Evolutionary conservation across 129 eudicot species (phyloP).

Genomic region (Artemisia tridentata): DNA sequence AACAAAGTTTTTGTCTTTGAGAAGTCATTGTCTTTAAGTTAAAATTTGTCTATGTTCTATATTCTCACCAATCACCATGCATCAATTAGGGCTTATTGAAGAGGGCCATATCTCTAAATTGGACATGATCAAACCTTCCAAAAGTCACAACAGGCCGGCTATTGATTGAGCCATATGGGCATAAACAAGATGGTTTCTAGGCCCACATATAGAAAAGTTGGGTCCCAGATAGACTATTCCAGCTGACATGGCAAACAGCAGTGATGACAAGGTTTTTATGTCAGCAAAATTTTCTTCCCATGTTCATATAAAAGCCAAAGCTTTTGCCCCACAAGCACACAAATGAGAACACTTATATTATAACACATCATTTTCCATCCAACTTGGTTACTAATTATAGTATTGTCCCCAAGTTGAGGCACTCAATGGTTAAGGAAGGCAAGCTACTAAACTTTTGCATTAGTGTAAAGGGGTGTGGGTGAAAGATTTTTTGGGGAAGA

Average conservation of each 20-base stretch:
- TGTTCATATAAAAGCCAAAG: constrained; percentile 15
- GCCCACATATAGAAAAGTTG: constrained; percentile 18
- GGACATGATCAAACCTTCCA: constrained; percentile 1
- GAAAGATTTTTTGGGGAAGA: no score
- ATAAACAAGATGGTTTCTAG: constrained; percentile 16
- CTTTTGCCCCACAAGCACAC: constrained; percentile 15
- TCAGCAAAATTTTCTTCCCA: constrained; percentile 22
- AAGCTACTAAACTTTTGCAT: no score
- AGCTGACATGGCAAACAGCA: constrained; percentile 16
- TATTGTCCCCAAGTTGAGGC: no score
- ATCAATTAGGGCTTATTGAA: not conserved
- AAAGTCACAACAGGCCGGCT: constrained; percentile 2
- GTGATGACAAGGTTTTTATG: constrained; percentile 17
- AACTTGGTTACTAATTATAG: not conserved
- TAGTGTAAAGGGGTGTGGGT: no score
- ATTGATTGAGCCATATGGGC: constrained; percentile 4
- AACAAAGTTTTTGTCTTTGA: not conserved
- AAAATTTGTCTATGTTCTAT: no score
- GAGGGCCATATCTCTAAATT: not conserved
- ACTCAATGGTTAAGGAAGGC: no score
- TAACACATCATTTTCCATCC: constrained; percentile 10
- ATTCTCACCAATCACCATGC: no score
- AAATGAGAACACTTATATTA: not conserved
- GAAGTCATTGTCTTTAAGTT: not conserved
- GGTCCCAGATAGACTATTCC: constrained; percentile 1